Conservation (phyloP, 495 filamentous ascomycete genomes). For the Penicillium canariense region DNA sequence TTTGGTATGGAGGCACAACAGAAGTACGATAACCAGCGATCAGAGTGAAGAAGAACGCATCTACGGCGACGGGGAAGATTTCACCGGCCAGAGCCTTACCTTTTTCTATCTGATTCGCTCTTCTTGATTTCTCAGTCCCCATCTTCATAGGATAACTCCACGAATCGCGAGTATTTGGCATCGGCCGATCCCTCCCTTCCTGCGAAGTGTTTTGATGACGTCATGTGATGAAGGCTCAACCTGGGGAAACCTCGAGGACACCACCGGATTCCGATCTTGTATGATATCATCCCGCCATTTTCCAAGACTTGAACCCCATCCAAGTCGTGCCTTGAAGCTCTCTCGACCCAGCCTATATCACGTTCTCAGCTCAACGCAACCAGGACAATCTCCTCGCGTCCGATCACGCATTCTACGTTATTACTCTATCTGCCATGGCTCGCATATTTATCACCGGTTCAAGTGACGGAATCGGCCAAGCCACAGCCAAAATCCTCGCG, state of each 20-base stretch:
- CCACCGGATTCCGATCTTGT: neutral
- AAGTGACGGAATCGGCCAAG: slow-evolving; percentile 47
- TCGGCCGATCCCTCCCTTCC: too few relatives aligned
- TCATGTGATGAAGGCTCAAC: neutral
- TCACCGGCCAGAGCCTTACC: too few relatives aligned
- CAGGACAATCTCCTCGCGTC: neutral
- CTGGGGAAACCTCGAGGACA: too few relatives aligned
- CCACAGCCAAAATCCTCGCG: slow-evolving; percentile 48
- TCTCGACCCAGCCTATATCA: neutral
- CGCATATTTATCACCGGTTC: slow-evolving; percentile 59
- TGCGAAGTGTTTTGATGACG: too few relatives aligned
- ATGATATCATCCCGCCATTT: neutral
- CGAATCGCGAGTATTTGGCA: too few relatives aligned
- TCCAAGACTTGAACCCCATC: neutral
- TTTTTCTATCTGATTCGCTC: too few relatives aligned
- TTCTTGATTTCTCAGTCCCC: too few relatives aligned
- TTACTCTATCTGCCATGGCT: slow-evolving; percentile 33
- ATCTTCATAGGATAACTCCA: too few relatives aligned
- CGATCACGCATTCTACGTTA: neutral
- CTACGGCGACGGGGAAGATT: too few relatives aligned
- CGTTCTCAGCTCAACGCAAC: neutral
- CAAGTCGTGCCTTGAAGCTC: neutral
- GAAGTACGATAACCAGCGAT: too few relatives aligned
- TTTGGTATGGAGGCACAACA: too few relatives aligned
- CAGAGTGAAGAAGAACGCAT: too few relatives aligned